Base-by-base conservation (phyloP, 345 rosid species). In the Rubroshorea leprosula region DNA sequence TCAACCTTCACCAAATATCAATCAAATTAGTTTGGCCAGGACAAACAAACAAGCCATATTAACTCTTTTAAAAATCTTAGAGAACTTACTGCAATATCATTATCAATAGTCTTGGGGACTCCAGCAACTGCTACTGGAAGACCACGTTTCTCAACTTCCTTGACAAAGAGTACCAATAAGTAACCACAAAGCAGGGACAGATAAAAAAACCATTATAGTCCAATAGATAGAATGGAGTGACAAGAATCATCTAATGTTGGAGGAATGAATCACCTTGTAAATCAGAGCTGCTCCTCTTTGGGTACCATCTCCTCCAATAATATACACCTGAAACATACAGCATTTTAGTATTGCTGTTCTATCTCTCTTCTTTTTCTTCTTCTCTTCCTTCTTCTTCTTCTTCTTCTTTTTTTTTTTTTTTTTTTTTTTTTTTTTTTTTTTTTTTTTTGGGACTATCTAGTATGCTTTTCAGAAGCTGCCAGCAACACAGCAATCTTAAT, bases 261-360 rank as follows among this genome's bases (percentile, higher is more conserved):
- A 68, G 43, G 58, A 53, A 47, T 13, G n/a, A 54, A 52, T 64
- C 66, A 86, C 98, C 85, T 91, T 47, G 68, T 80, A 86, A 66
- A 91, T 86, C 31, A 63, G 75, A 70, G 83, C 88, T 38, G 96
- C 98, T 61, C 96, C 95, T 55, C 66, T 81, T 48, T 86, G 98
- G 2, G 98, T 91, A 52, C 96, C 98, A 70, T 88, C 92, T 61
- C 96, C 98, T 60, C 98, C 98, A 65, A 91, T 84, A 46, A 92
- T 84, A 73, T 92, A 92, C 49, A 92, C 96, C 96, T 92, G 61
- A 58, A 68, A 51, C 23, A 64, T 29, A 53, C 51, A 49, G 51
- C n/a, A 44, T n/a, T n/a, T n/a, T 13, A 44, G 47, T 44, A 44
- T 13, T 23, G 45, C 10, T 13, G 46, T 41, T 61, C 25, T n/a